A percentile compares a stretch with the other conserved stretches of the same genome.
Evolutionary conservation across 768 basidiomycete species (phyloP).

Genomic region (Collybiopsis confluens): DNA sequence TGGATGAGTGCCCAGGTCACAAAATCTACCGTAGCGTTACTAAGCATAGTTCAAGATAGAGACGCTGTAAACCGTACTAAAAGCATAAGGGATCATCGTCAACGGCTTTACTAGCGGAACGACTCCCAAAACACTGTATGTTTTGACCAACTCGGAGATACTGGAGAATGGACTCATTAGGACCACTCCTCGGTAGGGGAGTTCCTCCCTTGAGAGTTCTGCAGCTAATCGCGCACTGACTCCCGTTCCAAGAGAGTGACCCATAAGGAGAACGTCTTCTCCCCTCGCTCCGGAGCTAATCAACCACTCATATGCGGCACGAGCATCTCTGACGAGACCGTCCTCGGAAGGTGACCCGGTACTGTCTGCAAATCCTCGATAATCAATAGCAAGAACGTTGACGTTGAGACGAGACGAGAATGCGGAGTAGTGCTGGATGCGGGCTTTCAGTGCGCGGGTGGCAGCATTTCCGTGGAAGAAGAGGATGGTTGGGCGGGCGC

Average conservation of each 20-base stretch:
- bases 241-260: conserved; percentile 88
- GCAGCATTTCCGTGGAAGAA: conserved; percentile 91
- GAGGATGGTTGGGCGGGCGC: conserved; percentile 68
- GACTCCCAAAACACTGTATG: conserved; percentile 61
- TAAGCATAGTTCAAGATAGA: neutral
- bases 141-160: conserved; percentile 55
- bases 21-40: conserved; percentile 33
- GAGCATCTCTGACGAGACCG: conserved; percentile 71
- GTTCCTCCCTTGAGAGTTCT: conserved; percentile 39
- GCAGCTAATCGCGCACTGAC: conserved; percentile 54
- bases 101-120: conserved; percentile 73
- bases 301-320: conserved; percentile 80
- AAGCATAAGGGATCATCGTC: conserved; percentile 53
- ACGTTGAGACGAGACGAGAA: conserved; percentile 62
- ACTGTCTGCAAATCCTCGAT: conserved; percentile 90
- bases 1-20: conserved; percentile 51
- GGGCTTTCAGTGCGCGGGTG: conserved; percentile 63
- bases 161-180: conserved; percentile 58
- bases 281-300: conserved; percentile 50
- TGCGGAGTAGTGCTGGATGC: conserved; percentile 64
- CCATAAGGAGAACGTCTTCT: conserved; percentile 67
- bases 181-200: conserved; percentile 41
- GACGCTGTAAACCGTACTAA: conserved; percentile 51
- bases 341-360: conserved; percentile 70
- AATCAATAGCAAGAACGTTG: conserved; percentile 86